Base-by-base conservation (phyloP, 176 grass and related monocot genomes). In the Ensete ventricosum region DNA sequence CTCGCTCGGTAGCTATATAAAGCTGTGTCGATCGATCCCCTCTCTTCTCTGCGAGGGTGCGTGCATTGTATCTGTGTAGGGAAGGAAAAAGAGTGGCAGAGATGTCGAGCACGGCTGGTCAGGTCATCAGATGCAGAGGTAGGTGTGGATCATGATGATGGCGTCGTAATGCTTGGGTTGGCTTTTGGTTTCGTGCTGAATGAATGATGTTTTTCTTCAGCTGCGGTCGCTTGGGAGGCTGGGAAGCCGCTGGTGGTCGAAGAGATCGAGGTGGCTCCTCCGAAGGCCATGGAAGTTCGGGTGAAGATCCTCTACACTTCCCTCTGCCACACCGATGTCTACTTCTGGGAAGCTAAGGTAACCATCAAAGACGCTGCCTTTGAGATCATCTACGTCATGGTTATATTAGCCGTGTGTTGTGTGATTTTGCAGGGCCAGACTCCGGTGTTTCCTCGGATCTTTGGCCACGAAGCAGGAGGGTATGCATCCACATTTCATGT, bases 181-280 rank as follows among this genome's bases (percentile, higher is more conserved):
- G 20, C 6, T 19, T 19, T 6, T 17, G 57, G 57, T 0, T 62
- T 62, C 9, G 14, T 14, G 14, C 20, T 17, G 57, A 7, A 14
- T 17, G 57, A 7, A 14, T 8, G 57, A 6, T 62, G 57, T 43
- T 43, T 43, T 43, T 43, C 34, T 43, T 3, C 57, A 62, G 57
- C 57, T 62, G 57, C 57, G 57, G 57, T 62, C 1, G 57, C 57
- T 5, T 62, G 57, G 57, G 57, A 62, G 57, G 57, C 57, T 8
- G 57, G 57, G 57, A 62, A 62, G 57, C 57, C 57, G 57, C 57
- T 62, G 57, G 57, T 62, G 57, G 20, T 62, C 57, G 57, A 62
- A n/a, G 57, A 62, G 57, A n/a, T 62, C 12, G 57, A 62, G 57
- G 57, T 62, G 57, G 57, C 57, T 14, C 57, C 57, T 1, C 57